Evolutionary conservation across 2,329 filamentous ascomycete genomes (phyloP), one percentile per base, ranked within the genome.

Genomic region (Ophiosphaerella korrae): DNA sequence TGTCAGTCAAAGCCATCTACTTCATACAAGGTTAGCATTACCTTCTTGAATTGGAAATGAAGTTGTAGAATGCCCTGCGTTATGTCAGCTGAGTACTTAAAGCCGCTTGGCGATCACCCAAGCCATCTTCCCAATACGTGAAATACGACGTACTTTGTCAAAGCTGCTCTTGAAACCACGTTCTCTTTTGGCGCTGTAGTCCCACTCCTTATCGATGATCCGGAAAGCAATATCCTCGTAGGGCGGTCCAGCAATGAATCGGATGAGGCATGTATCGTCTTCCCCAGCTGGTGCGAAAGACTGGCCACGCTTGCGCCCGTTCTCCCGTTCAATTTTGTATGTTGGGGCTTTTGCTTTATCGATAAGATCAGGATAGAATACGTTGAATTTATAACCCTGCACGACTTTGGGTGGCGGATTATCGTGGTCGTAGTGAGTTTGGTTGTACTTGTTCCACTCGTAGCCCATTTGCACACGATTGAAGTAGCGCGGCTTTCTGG

Each of bases 401-500:
- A 99, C 94, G 6, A 99, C 93, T 76, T 96, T 97, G 23, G 94
- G 94, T 1, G 94, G 94, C 2, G 94, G 94, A 67, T 97, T 97
- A 71, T 97, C 93, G 73, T 97, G 91, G 73, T 97, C 94, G 77
- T 99, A 99, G 76, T 99, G 94, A 11, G 94, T 99, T 77, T 99
- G 94, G 70, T 99, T 99, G 82, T 99, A 99, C 76, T 99, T 99
- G 80, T 99, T 99, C 94, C 94, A 99, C 74, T 99, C 94, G 74
- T 97, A 99, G 45, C 94, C 94, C 90, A 97, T 97, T 74, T 96
- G 92, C 40, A 97, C 92, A 35, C 94, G 88, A 71, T 97, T 97
- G 82, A 99, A 99, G 77, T 97, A 97, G 53, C 89, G 86, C 11
- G 94, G 94, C 75, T 97, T 99, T 57, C 94, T 85, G 7, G 93